A percentile compares a stretch with the other conserved stretches of the same genome.
Conservation (phyloP, 2,329 filamentous ascomycete genomes). For the Trichoderma gracile region DNA sequence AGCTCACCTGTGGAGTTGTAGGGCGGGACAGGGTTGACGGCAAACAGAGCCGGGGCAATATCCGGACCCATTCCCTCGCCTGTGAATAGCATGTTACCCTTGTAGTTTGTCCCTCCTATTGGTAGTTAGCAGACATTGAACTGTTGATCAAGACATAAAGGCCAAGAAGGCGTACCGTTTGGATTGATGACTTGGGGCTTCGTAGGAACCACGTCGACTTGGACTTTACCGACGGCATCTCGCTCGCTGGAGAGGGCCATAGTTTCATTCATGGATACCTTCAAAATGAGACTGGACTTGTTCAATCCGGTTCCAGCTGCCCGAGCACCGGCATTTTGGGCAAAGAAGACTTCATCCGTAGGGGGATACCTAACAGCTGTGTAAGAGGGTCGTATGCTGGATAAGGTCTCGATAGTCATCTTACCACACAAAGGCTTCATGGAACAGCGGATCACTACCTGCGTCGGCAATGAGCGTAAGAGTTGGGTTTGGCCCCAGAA, state of each 20-base stretch:
- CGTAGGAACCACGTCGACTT: constrained; percentile 45
- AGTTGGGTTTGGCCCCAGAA: constrained; percentile 49
- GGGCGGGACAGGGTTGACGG: constrained; percentile 31
- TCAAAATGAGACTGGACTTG: constrained; percentile 50
- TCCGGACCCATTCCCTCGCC: constrained; percentile 52
- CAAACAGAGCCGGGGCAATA: constrained; percentile 32
- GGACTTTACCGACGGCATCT: constrained; percentile 44
- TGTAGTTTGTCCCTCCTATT: constrained; percentile 52
- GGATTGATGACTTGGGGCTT: constrained; percentile 51
- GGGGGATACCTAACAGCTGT: constrained; percentile 32
- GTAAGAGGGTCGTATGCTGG: neutral
- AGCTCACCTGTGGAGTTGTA: constrained; percentile 24
- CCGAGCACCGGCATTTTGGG: constrained; percentile 48
- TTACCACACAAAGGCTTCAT: constrained; percentile 54
- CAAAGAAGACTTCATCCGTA: constrained; percentile 54
- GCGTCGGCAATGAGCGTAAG: constrained; percentile 50
- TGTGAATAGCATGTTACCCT: constrained; percentile 50
- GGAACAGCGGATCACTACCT: constrained; percentile 48
- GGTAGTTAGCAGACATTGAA: neutral
- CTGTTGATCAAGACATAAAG: neutral
- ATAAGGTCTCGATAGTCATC: neutral
- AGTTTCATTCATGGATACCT: constrained; percentile 48
- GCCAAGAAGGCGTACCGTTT: constrained; percentile 43
- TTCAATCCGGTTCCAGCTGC: constrained; percentile 49
- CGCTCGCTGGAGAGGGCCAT: constrained; percentile 41